phyloP scores from a whole-genome alignment of 202 grass and related monocot genomes.

The Panicum virgatum region DNA sequence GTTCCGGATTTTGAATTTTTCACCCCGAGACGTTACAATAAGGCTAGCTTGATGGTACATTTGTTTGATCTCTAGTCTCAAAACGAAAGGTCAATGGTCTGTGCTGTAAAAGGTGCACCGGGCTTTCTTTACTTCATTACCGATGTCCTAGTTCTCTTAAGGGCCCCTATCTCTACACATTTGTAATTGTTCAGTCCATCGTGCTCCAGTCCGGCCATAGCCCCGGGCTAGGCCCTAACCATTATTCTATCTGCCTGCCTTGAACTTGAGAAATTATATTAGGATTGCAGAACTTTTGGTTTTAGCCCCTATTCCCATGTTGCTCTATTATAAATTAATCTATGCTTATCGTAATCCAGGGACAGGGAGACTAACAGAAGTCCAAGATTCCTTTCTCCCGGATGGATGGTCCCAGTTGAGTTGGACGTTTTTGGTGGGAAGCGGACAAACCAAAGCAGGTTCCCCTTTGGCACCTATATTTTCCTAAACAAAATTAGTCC shows the following conservation, averaged over 20 bases:
- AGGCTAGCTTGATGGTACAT: conserved; percentile 36
- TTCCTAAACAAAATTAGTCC: conserved; percentile 1
- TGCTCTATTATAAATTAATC: conserved; percentile 49
- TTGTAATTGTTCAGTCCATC: conserved; percentile 30
- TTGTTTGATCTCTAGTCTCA: conserved; percentile 20
- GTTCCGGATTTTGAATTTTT: no score
- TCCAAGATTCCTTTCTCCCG: conserved; percentile 61
- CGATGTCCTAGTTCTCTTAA: conserved; percentile 35
- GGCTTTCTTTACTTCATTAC: conserved; percentile 33
- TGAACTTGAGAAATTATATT: conserved; percentile 45
- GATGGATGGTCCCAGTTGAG: conserved; percentile 47
- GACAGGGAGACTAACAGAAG: conserved; percentile 52
- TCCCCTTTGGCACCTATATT: conserved; percentile 39
- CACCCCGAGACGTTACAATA: no score
- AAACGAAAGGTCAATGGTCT: conserved; percentile 42
- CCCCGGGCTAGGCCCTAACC: conserved; percentile 9
- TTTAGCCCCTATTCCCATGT: conserved; percentile 50
- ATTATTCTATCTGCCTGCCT: conserved; percentile 46
- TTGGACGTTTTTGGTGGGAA: conserved; percentile 55
- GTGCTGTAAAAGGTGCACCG: conserved; percentile 35
- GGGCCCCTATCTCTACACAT: conserved; percentile 31
- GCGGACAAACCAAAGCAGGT: conserved; percentile 58
- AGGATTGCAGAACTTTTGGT: conserved; percentile 40
- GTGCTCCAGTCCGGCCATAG: conserved; percentile 39
- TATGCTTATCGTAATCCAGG: conserved; percentile 44